Percentiles rank a stretch among this genome's conserved stretches.
Evolutionary conservation across 169 alveolate genomes (phyloP).

Genomic region (Eimeria necatrix): DNA sequence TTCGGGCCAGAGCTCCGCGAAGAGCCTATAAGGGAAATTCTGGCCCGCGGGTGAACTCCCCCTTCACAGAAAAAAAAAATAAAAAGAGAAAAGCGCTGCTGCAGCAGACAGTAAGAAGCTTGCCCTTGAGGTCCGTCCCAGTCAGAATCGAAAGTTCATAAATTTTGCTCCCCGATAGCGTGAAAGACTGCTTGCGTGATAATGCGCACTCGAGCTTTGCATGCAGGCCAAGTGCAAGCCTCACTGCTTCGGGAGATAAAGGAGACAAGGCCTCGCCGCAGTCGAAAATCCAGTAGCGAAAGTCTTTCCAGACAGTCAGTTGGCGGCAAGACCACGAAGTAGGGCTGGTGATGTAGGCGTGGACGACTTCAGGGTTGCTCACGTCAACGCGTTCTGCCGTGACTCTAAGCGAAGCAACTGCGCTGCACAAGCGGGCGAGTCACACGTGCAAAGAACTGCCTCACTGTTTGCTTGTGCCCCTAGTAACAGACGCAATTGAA

Average conservation of each 20-base stretch:
- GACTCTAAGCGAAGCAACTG: constrained; percentile 77
- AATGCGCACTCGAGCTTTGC: not conserved
- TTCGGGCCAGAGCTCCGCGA: constrained; percentile 83
- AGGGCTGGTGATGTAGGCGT: constrained; percentile 87
- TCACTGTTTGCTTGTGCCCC: constrained; percentile 89
- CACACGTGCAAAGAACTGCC: constrained; percentile 79
- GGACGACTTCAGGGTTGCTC: constrained; percentile 90
- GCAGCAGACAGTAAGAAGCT: not conserved
- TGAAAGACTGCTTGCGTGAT: constrained; percentile 62
- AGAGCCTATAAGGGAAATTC: constrained; percentile 82
- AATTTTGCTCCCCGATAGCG: constrained; percentile 85
- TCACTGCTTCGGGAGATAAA: constrained; percentile 84
- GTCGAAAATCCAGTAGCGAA: constrained; percentile 93
- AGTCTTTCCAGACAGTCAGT: constrained; percentile 91
- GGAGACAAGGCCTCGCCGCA: constrained; percentile 89
- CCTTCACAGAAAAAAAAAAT: constrained; percentile 24
- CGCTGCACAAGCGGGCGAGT: constrained; percentile 71
- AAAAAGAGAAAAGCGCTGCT: not conserved
- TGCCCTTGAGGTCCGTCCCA: constrained; percentile 84
- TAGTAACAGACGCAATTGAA: constrained; percentile 86
- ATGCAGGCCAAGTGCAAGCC: not conserved
- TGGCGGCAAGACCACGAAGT: constrained; percentile 93
- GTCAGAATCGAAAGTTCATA: constrained; percentile 84
- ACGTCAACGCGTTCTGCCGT: constrained; percentile 88
- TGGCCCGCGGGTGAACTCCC: constrained; percentile 84